These are phyloP conservation scores for Paraleonurus japonicus DNA, from an alignment of 257 asterid genomes.

Conservation along the genomic window DNA sequence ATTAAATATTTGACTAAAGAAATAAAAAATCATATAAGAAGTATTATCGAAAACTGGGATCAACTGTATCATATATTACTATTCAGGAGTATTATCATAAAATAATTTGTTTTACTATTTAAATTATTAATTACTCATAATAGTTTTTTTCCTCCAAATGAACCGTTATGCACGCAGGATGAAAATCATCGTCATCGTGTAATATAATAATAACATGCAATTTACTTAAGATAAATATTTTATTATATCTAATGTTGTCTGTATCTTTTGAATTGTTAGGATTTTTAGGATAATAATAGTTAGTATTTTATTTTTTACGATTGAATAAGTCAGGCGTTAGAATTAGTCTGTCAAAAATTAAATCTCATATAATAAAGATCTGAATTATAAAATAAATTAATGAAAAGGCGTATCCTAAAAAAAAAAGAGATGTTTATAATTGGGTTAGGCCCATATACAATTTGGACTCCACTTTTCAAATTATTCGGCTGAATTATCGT, in stretches of 20 bases:
- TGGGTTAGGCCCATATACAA: neutral
- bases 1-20: too few relatives aligned
- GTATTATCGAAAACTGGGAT: too few relatives aligned
- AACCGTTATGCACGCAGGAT: too few relatives aligned
- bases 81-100: too few relatives aligned
- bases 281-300: neutral
- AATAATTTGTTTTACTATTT: too few relatives aligned
- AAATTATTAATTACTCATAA: too few relatives aligned
- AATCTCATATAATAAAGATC: neutral
- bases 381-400: neutral
- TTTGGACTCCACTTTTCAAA: neutral
- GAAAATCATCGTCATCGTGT: neutral
- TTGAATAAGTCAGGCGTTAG: neutral
- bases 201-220: neutral
- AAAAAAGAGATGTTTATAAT: neutral
- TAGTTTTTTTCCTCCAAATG: too few relatives aligned
- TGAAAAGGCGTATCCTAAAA: neutral
- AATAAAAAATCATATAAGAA: too few relatives aligned
- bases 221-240: neutral
- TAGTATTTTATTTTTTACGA: neutral
- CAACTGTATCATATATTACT: too few relatives aligned
- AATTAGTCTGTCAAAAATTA: neutral
- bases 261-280: neutral
- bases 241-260: neutral
- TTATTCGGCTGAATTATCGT: neutral